These are phyloP conservation scores for Cucurbita ficifolia DNA, from an alignment of 306 rosid species.

Conservation along the genomic window DNA sequence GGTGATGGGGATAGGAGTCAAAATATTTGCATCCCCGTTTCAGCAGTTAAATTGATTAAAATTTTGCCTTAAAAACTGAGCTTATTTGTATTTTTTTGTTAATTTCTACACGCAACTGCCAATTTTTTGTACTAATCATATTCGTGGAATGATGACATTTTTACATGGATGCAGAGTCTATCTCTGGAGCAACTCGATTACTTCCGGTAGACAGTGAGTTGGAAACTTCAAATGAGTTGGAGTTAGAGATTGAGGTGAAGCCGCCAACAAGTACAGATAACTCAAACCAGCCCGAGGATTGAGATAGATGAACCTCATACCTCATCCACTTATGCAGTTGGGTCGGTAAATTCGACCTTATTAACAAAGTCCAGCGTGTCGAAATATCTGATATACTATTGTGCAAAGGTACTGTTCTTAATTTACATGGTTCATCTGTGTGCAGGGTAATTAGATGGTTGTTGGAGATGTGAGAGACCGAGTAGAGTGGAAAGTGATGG, in stretches of 20 bases:
- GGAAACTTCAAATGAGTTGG: constrained; percentile 24
- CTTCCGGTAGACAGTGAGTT: constrained; percentile 19
- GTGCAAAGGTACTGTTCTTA: not conserved
- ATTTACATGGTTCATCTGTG: not conserved
- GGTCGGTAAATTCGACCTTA: not conserved
- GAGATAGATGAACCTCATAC: constrained; percentile 30
- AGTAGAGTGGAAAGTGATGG: not conserved
- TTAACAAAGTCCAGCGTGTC: not conserved
- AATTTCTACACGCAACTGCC: not conserved
- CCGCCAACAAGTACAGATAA: constrained; percentile 20
- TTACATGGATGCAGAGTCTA: constrained; percentile 8
- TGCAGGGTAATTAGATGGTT: not conserved
- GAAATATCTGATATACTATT: not conserved
- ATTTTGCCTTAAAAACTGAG: not conserved
- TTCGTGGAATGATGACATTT: not conserved
- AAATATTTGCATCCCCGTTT: not conserved
- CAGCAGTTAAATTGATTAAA: not conserved
- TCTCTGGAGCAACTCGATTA: not conserved
- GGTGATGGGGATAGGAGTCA: not conserved
- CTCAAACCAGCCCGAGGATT: constrained; percentile 28
- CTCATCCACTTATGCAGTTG: not conserved
- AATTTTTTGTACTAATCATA: not conserved
- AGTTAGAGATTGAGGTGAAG: constrained; percentile 35
- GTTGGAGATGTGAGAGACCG: not conserved
- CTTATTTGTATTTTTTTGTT: not conserved